Conservation (phyloP, 108 stramenopile genomes). For the Conticribra guillardii region DNA sequence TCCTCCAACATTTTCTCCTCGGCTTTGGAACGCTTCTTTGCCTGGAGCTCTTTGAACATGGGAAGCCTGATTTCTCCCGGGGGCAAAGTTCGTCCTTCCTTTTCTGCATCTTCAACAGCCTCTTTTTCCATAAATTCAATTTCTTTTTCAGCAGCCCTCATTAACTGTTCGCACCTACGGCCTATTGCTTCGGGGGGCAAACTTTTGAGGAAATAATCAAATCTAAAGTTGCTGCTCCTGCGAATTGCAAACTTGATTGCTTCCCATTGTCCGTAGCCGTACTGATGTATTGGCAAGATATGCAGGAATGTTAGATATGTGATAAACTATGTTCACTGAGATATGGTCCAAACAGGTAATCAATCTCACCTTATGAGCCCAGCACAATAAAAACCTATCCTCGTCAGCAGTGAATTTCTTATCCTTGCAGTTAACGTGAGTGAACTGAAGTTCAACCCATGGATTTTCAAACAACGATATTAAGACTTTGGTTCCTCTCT, state of each 20-base stretch:
- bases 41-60: constrained; percentile 68
- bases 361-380: constrained; percentile 78
- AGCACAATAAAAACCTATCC: constrained; percentile 49
- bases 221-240: constrained; percentile 79
- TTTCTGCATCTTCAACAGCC: constrained; percentile 65
- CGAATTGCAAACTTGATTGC: constrained; percentile 90
- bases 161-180: constrained; percentile 83
- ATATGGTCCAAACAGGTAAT: too few relatives aligned
- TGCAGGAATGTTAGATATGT: too few relatives aligned
- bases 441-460: constrained; percentile 86
- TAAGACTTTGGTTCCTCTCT: constrained; percentile 66
- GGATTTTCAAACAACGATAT: constrained; percentile 88
- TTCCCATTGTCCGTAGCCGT: constrained; percentile 88
- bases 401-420: constrained; percentile 52
- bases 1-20: constrained; percentile 55
- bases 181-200: constrained; percentile 54
- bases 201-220: constrained; percentile 81
- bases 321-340: too few relatives aligned
- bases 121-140: constrained; percentile 81
- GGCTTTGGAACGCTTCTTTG: constrained; percentile 48
- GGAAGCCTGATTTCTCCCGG: constrained; percentile 59
- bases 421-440: constrained; percentile 60
- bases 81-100: constrained; percentile 30
- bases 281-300: constrained; percentile 37
- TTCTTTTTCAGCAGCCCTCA: constrained; percentile 87